A percentile compares a stretch with the other conserved stretches of the same genome.
Evolutionary conservation across 228 moss, liverwort and hornwort genomes (phyloP).

Genomic region (Sphagnum magellanicum): DNA sequence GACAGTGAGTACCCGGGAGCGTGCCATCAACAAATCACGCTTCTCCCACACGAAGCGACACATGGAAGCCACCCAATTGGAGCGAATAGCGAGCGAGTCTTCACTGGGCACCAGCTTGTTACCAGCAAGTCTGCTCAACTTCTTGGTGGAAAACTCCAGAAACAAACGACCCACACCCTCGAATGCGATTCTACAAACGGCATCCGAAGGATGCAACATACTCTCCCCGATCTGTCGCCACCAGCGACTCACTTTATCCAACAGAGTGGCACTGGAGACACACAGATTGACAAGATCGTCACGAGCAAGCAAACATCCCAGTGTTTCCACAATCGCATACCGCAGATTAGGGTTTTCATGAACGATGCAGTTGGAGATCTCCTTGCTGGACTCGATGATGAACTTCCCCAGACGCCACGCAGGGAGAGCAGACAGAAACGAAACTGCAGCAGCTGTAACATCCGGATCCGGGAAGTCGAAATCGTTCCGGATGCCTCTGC

Average conservation of each 20-base stretch:
- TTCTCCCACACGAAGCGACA: constrained; percentile 92
- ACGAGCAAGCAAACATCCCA: constrained; percentile 84
- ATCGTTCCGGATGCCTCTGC: constrained; percentile 84
- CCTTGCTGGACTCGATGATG: constrained; percentile 79
- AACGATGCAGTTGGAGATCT: constrained; percentile 64
- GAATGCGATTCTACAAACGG: constrained; percentile 75
- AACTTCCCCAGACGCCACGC: constrained; percentile 82
- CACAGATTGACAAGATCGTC: constrained; percentile 96
- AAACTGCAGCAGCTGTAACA: constrained; percentile 90
- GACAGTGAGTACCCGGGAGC: constrained; percentile 73
- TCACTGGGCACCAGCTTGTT: constrained; percentile 95
- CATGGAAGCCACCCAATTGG: constrained; percentile 89
- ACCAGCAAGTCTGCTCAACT: constrained; percentile 88
- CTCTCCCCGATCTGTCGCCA: constrained; percentile 86
- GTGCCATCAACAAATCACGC: constrained; percentile 75
- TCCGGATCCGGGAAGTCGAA: constrained; percentile 90
- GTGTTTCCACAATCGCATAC: constrained; percentile 89
- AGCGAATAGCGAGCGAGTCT: constrained; percentile 83
- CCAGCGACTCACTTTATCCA: constrained; percentile 77
- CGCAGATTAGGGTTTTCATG: constrained; percentile 83
- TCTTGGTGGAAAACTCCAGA: constrained; percentile 82
- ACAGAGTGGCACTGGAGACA: constrained; percentile 68
- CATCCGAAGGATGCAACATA: constrained; percentile 89
- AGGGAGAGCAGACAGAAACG: constrained; percentile 86
- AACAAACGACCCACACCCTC: constrained; percentile 90